A percentile compares a stretch with the other conserved stretches of the same genome.
These are phyloP conservation scores for Linderniella brevidens DNA, from an alignment of 257 asterid genomes.

Conservation along the genomic window DNA sequence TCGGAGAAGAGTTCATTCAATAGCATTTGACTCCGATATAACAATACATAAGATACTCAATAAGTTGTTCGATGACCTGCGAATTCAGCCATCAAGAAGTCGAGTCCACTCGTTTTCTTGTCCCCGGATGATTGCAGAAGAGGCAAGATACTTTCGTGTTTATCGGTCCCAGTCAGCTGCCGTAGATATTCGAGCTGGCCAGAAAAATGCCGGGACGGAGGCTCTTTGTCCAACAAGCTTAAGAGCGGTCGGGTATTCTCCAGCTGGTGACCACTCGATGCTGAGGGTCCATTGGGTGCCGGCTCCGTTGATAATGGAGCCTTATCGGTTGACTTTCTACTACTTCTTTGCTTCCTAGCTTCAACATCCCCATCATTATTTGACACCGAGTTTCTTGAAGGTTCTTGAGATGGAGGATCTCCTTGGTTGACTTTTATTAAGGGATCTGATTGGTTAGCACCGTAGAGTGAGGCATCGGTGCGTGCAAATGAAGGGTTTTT, in stretches of 20 bases:
- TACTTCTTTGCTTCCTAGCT: conserved; percentile 48
- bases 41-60: not conserved
- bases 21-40: not conserved
- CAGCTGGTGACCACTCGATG: conserved; percentile 37
- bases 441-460: conserved; percentile 52
- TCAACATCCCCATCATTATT: conserved; percentile 28
- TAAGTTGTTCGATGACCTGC: conserved; percentile 48
- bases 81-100: conserved; percentile 88
- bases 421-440: conserved; percentile 17
- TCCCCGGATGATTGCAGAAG: conserved; percentile 27
- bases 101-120: conserved; percentile 70
- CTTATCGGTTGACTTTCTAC: conserved; percentile 47
- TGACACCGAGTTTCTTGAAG: conserved; percentile 22
- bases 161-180: conserved; percentile 81
- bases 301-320: conserved; percentile 43
- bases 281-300: conserved; percentile 44
- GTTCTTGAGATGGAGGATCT: conserved; percentile 25
- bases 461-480: conserved; percentile 40
- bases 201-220: conserved; percentile 89
- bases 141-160: conserved; percentile 47
- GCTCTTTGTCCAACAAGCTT: conserved; percentile 90
- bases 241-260: conserved; percentile 82
- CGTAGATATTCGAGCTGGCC: conserved; percentile 95
- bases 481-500: conserved; percentile 37
- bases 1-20: conserved; percentile 7